Base-by-base conservation (phyloP, 2,329 filamentous ascomycete genomes). In the Claviceps fusiformis region DNA sequence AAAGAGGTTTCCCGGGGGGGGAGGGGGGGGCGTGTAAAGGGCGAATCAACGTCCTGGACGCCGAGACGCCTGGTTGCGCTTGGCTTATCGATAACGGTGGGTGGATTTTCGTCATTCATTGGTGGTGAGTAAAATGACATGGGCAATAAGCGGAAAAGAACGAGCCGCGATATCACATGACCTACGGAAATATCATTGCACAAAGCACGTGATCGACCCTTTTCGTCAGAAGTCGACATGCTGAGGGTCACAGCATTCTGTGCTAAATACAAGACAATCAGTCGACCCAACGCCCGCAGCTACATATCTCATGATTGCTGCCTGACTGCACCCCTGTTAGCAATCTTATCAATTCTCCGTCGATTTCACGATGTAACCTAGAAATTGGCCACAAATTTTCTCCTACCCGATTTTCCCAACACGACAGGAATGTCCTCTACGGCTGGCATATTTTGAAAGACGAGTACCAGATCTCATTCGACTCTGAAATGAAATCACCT, bases 71-170 rank as follows among this genome's bases (percentile, higher is more conserved):
- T 56, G 61, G 59, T 61, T 60, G 63, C 59, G 59, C 47, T 60
- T 46, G 55, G 17, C 60, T 67, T 67, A 67, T 67, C 66, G 64
- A 66, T 68, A 68, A 39, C 11, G 46, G 8, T 27, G 50, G 44
- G 33, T 56, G 17, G 24, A n/a, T n/a, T n/a, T n/a, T n/a, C n/a
- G n/a, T 37, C 35, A 37, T 37, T 37, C 35, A 37, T 37, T 37
- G 35, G 7, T 37, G 35, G 35, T 37, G 35, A 10, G 31, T 33
- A 4, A 8, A 8, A 56, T 19, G 27, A 56, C 29, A 24, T 53
- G 48, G 35, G 15, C 37, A 17, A 3, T 2, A 13, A 17, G 37
- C 15, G 6, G 37, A 17, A 41, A 15, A 15, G 11, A 41, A 17
- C 37, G 37, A 13, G 37, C 17, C 15, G 37, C 37, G 37, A 15